Percentiles rank a stretch among this genome's conserved stretches.
Evolutionary conservation across 352 stramenopile genomes (phyloP).

Genomic region (Phytopythium delawarense): DNA sequence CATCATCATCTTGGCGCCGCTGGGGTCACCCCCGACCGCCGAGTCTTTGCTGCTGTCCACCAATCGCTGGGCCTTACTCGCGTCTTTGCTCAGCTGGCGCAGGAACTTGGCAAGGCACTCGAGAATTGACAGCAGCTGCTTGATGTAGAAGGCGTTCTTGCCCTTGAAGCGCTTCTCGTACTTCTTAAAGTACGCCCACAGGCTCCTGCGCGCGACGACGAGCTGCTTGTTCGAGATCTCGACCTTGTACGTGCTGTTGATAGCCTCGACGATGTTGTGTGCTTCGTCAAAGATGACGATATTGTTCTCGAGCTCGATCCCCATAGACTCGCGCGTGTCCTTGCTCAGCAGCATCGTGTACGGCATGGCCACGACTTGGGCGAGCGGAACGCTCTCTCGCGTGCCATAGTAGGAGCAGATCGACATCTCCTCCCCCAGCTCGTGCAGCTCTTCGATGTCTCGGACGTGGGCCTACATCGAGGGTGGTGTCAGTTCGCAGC

Average conservation of each 20-base stretch:
- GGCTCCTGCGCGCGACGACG: slow-evolving; percentile 55
- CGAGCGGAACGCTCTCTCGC: slow-evolving; percentile 83
- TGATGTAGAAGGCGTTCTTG: slow-evolving; percentile 89
- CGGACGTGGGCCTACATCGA: slow-evolving; percentile 58
- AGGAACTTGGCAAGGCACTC: slow-evolving; percentile 79
- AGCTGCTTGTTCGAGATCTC: slow-evolving; percentile 71
- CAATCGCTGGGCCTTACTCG: slow-evolving; percentile 1
- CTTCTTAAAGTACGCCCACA: slow-evolving; percentile 87
- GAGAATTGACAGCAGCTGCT: slow-evolving; percentile 78
- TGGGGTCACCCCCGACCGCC: slow-evolving; percentile 6
- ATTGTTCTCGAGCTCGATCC: slow-evolving; percentile 79
- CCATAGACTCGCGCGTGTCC: slow-evolving; percentile 86
- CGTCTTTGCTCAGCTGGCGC: slow-evolving; percentile 37
- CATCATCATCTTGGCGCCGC: slow-evolving; percentile 56
- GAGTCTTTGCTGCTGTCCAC: not conserved
- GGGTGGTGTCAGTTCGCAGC: no score
- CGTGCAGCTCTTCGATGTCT: slow-evolving; percentile 96
- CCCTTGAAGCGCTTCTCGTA: slow-evolving; percentile 87
- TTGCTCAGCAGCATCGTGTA: slow-evolving; percentile 93
- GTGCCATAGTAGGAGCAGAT: slow-evolving; percentile 98
- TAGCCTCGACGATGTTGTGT: slow-evolving; percentile 97
- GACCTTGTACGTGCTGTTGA: slow-evolving; percentile 90
- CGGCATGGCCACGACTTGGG: slow-evolving; percentile 90
- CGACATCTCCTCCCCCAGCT: slow-evolving; percentile 86
- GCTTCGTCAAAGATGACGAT: slow-evolving; percentile 99